Percentiles rank a stretch among this genome's conserved stretches.
These are phyloP conservation scores for Agarophyton chilense DNA, from an alignment of 23 red algal genomes.

Conservation along the genomic window DNA sequence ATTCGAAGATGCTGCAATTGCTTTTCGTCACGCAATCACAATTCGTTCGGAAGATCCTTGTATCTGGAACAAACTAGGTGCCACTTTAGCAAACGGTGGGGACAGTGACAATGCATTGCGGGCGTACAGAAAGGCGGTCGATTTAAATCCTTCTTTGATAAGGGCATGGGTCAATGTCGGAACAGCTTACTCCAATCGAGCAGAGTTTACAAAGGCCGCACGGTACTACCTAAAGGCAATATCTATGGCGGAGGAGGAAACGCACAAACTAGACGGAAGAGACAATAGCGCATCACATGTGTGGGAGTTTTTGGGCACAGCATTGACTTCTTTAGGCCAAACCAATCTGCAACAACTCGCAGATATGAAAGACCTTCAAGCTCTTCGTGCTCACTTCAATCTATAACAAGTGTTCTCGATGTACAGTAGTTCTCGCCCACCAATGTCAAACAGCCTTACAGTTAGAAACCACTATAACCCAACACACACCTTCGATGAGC, in stretches of 20 bases:
- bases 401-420: not conserved
- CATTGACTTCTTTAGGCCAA: constrained; percentile 59
- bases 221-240: constrained; percentile 83
- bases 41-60: constrained; percentile 68
- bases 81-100: constrained; percentile 90
- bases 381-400: constrained; percentile 50
- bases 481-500: too few relatives aligned
- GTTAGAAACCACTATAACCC: too few relatives aligned
- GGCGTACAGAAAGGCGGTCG: constrained; percentile 92
- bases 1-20: constrained; percentile 71
- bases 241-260: constrained; percentile 17
- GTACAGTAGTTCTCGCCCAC: not conserved
- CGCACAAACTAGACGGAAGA: not conserved
- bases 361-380: constrained; percentile 48
- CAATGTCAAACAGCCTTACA: too few relatives aligned
- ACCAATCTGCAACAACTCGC: constrained; percentile 69
- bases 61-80: constrained; percentile 97
- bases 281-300: constrained; percentile 68
- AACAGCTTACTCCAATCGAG: constrained; percentile 92
- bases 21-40: constrained; percentile 79
- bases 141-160: constrained; percentile 75
- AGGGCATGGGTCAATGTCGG: constrained; percentile 99
- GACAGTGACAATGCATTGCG: constrained; percentile 79
- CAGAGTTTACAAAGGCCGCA: constrained; percentile 52
- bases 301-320: constrained; percentile 89